Conservation (phyloP, 495 filamentous ascomycete species). For the Immersiella caudata region DNA sequence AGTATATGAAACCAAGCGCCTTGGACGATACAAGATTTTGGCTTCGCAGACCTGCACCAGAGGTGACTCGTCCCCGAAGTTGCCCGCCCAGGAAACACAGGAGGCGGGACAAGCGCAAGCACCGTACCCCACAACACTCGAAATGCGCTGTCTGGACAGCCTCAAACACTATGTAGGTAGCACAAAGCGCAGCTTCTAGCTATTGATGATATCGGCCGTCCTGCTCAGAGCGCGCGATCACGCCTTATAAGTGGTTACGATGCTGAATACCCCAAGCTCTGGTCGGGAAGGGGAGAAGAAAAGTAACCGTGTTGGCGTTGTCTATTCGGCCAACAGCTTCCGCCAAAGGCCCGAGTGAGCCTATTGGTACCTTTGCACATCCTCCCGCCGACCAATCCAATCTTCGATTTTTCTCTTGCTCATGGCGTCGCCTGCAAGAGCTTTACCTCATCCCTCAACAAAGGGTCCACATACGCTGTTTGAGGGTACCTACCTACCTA, state of each 20-base stretch:
- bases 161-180: background rate
- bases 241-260: background rate
- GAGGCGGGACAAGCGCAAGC: background rate
- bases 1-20: no score
- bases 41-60: background rate
- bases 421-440: background rate
- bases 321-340: conserved; percentile 8
- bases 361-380: conserved; percentile 10
- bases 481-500: no score
- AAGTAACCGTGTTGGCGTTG: conserved; percentile 9
- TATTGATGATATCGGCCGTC: background rate
- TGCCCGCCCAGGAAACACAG: background rate
- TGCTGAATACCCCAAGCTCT: background rate
- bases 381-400: conserved; percentile 13
- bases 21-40: no score
- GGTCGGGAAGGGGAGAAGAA: background rate
- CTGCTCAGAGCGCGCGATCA: background rate
- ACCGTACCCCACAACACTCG: background rate
- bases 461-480: conserved; percentile 1
- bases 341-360: conserved; percentile 19
- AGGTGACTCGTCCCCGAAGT: background rate
- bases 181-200: background rate
- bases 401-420: background rate
- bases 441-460: background rate
- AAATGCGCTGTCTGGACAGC: background rate